These are phyloP conservation scores for Isatis tinctoria DNA, from an alignment of 345 rosid genomes.

Conservation along the genomic window DNA sequence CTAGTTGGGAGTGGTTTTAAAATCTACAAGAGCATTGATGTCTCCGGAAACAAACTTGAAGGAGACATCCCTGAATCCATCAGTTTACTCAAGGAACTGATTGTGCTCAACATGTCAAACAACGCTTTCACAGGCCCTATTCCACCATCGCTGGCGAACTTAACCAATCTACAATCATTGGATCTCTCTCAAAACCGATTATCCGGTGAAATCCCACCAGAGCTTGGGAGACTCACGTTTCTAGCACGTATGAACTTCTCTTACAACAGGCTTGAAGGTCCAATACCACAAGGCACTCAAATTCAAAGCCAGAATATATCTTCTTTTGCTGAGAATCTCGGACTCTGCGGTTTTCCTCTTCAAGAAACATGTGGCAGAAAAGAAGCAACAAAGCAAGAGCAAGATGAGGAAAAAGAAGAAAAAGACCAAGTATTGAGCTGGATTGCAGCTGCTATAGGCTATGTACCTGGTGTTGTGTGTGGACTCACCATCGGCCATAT, in stretches of 20 bases:
- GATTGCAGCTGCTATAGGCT: slow-evolving; percentile 16
- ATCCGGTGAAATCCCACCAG: neutral
- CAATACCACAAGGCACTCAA: neutral
- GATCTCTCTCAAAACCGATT: slow-evolving; percentile 11
- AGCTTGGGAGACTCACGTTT: too few species aligned
- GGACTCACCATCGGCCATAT: too few species aligned
- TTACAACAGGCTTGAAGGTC: too few species aligned
- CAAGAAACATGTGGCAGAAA: neutral
- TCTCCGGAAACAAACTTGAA: slow-evolving; percentile 1
- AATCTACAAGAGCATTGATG: neutral
- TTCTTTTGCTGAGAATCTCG: neutral
- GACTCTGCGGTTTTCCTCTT: neutral
- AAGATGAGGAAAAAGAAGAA: neutral
- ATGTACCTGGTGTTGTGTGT: too few species aligned
- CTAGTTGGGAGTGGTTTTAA: neutral
- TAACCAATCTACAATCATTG: slow-evolving; percentile 3
- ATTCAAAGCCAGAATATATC: neutral
- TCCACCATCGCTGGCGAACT: slow-evolving; percentile 2
- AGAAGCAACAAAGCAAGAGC: neutral
- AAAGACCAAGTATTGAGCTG: neutral
- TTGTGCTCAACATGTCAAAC: slow-evolving; percentile 19
- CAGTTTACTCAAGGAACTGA: neutral
- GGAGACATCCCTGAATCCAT: slow-evolving; percentile 15
- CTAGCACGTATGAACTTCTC: too few species aligned
- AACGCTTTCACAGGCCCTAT: slow-evolving; percentile 17